Evolutionary conservation across 163 green algal species (phyloP).

Genomic region (Chlamydomonas reinhardtii): DNA sequence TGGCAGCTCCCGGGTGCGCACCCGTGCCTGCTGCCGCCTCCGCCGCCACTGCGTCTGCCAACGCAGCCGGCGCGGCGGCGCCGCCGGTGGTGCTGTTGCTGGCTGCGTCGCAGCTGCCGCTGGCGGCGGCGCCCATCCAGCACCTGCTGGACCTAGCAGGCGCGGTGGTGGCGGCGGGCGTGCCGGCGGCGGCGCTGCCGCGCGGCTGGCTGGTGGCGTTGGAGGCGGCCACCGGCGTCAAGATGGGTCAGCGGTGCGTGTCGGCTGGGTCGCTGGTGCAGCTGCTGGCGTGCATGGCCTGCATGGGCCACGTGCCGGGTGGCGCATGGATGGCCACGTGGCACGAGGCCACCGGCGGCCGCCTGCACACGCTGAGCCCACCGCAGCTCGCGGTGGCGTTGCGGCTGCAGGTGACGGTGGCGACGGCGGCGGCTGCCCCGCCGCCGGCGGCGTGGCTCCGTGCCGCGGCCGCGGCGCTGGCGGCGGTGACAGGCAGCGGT

Average conservation of each 20-base stretch:
- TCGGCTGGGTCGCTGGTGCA: not conserved
- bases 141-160: constrained; percentile 11
- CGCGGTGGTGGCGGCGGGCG: constrained; percentile 14
- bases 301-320: constrained; percentile 5
- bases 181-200: not conserved
- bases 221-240: not conserved
- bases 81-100: not conserved
- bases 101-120: not conserved
- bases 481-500: not conserved
- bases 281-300: constrained; percentile 35
- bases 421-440: not conserved
- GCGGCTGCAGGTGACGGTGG: constrained; percentile 18
- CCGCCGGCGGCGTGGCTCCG: constrained; percentile 23
- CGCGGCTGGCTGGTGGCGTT: constrained; percentile 1
- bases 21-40: not conserved
- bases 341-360: constrained; percentile 5
- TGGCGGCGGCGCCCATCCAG: constrained; percentile 17
- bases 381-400: constrained; percentile 19
- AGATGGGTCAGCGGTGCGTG: not conserved
- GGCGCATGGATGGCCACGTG: not conserved
- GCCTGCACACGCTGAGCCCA: not conserved
- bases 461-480: not conserved
- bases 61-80: not conserved
- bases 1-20: not conserved
- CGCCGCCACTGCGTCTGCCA: not conserved